These are phyloP conservation scores for Verticillium albo-atrum DNA, from an alignment of 2,329 filamentous ascomycete genomes.

Conservation along the genomic window DNA sequence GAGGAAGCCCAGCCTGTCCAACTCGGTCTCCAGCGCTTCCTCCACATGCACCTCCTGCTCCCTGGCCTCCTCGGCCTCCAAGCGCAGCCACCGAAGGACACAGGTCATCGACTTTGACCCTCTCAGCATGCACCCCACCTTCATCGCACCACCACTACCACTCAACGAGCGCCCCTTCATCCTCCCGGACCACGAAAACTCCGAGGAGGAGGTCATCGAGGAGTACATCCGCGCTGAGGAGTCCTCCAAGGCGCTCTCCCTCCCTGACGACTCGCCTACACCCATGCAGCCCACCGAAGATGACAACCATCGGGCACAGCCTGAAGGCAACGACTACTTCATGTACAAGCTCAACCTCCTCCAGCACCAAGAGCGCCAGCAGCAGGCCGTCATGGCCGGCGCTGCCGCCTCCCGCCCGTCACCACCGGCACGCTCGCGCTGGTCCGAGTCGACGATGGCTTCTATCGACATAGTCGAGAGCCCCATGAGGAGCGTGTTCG, in stretches of 20 bases:
- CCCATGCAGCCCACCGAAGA: slow-evolving; percentile 6
- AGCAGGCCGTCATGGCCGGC: slow-evolving; percentile 3
- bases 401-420: slow-evolving; percentile 4
- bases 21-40: slow-evolving; percentile 13
- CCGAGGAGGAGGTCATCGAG: slow-evolving; percentile 5
- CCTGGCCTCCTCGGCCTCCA: slow-evolving; percentile 4
- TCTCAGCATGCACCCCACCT: slow-evolving; percentile 13
- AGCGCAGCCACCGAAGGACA: slow-evolving; percentile 5
- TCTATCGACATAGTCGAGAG: slow-evolving; percentile 7
- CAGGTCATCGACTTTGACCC: slow-evolving; percentile 13
- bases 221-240: slow-evolving; percentile 10
- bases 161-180: slow-evolving; percentile 13
- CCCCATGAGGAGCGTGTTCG: slow-evolving; percentile 8
- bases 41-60: slow-evolving; percentile 10
- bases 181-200: slow-evolving; percentile 4
- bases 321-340: slow-evolving; percentile 14
- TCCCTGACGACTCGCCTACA: slow-evolving; percentile 8
- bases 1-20: slow-evolving; percentile 12
- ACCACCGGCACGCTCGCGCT: slow-evolving; percentile 28
- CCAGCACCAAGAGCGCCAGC: slow-evolving; percentile 4
- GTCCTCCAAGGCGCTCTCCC: slow-evolving; percentile 1
- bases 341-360: slow-evolving; percentile 10
- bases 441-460: slow-evolving; percentile 37
- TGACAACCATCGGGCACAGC: slow-evolving; percentile 2
- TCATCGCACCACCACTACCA: slow-evolving; percentile 9